Base-by-base conservation (phyloP, 2,329 filamentous ascomycete genomes). In the Fusarium chlamydosporum region DNA sequence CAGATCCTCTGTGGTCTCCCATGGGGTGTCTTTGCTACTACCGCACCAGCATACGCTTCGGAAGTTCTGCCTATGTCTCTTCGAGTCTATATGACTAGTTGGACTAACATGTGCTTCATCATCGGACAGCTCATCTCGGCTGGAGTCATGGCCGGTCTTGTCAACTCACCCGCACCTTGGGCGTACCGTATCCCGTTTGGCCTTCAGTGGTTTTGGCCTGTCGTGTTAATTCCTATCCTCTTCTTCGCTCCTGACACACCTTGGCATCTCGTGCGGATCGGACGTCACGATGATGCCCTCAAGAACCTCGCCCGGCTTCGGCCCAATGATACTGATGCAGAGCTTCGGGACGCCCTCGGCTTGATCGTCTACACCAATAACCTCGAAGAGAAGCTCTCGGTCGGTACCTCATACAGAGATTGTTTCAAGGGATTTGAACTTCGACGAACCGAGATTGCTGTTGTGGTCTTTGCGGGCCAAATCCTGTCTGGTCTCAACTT, bases 191-290 rank as follows among this genome's bases (percentile, higher is more conserved):
- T 81, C 11, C 83, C 83, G 0, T 86, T 83, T 56, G 83, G 79
- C 1, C 54, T 85, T 0, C 83, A 85, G 61, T 86, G 84, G 84
- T 70, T 80, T 5, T 86, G 82, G 79, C 82, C 83, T 0, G 74
- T 80, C 1, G 74, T 81, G 2, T 73, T 85, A 3, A 62, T 84
- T 6, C 68, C 80, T 0, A 71, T 76, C 3, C 73, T 83, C 3
- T 65, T 72, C 11, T 81, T 84, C 31, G 81, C 82, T 2, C 84
- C 84, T 0, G 83, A 85, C 56, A 82, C 80, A 1, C 84, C 84
- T 0, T 77, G 82, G 79, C 82, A 80, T 72, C 75, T 80, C 1
- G 78, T 83, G 11, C 77, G 82, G 6, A 65, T 78, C 15, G 77
- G 76, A 1, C 71, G 71, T 7, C 61, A 76, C 8, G 74, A 78